Evolutionary conservation across 306 rosid species (phyloP), one percentile per base, ranked within the genome.

Genomic region (Cucumis melo): DNA sequence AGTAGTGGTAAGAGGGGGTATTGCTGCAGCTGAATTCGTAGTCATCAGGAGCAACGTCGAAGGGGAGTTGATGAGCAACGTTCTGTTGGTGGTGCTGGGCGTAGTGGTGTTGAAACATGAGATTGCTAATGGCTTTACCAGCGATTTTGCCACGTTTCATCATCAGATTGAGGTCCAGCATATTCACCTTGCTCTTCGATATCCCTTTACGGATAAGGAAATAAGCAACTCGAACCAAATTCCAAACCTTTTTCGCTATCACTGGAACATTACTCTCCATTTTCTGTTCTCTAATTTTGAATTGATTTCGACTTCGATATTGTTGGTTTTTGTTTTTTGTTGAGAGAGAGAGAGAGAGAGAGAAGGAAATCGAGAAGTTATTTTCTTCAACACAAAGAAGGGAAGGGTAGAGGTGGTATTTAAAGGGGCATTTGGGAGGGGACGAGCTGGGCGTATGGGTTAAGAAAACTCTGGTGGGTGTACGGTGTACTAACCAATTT

Each of bases 1-100:
- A 32, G 36, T 32, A 32, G 36, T 32, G 56, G 73, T 54, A 73
- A 81, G 82, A 65, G 46, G 97, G 98, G 11, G 92, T 92, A 89
- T 85, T 88, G 80, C 92, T 90, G 80, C 98, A 90, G 86, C 97
- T 94, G 92, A 94, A 94, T 79, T 94, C 98, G 62, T 94, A 94
- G 41, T 94, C 97, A 12, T 81, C 2, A 79, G 74, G 12, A 88
- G 74, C 19, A 82, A 78, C 12, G 85, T 79, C 73, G 4, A 54
- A 78, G 4, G 55, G 42, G 72, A 23, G 74, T 0, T 54, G 12
- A n/a, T 41, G 12, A 32, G 36, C 4, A 32, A 32, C 5, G 36
- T 32, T 4, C 5, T 32, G 70, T 78, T 46, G 75, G 80, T 39
- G 77, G 80, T 39, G 77, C 19, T 44, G 39, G 70, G 7, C 73